Conservation (phyloP, 148 eudicot genomes). For the Rhododendron simsii region DNA sequence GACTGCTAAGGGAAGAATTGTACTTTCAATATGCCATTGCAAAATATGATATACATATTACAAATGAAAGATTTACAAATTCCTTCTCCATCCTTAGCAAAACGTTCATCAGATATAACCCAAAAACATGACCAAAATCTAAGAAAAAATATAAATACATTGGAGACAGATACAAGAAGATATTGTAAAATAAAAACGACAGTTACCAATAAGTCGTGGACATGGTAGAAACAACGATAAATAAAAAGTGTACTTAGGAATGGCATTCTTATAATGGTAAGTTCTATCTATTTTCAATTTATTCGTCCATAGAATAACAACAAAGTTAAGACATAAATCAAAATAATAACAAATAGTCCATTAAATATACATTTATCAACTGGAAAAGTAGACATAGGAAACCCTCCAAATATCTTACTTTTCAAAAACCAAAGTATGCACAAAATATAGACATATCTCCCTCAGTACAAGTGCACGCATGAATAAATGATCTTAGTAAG, state of each 20-base stretch:
- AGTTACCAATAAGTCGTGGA: neutral
- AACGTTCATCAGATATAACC: neutral
- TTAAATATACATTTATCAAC: neutral
- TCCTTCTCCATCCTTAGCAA: neutral
- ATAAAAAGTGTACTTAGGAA: neutral
- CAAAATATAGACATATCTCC: neutral
- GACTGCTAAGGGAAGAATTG: neutral
- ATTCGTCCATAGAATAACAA: neutral
- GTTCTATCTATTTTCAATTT: neutral
- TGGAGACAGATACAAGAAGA: neutral
- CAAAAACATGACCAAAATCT: neutral
- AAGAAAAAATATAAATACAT: neutral
- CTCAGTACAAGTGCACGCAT: neutral
- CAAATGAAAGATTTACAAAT: neutral
- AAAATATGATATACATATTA: neutral
- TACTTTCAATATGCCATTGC: neutral
- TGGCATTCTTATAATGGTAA: neutral
- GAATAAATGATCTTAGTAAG: neutral
- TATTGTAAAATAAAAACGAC: neutral
- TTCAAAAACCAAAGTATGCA: neutral
- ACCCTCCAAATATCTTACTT: neutral
- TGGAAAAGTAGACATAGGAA: neutral
- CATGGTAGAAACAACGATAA: neutral
- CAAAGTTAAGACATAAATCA: neutral
- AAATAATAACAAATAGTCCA: neutral